These are phyloP conservation scores for Candida namnaoensis DNA, from an alignment of 805 yeast genomes.

Conservation along the genomic window DNA sequence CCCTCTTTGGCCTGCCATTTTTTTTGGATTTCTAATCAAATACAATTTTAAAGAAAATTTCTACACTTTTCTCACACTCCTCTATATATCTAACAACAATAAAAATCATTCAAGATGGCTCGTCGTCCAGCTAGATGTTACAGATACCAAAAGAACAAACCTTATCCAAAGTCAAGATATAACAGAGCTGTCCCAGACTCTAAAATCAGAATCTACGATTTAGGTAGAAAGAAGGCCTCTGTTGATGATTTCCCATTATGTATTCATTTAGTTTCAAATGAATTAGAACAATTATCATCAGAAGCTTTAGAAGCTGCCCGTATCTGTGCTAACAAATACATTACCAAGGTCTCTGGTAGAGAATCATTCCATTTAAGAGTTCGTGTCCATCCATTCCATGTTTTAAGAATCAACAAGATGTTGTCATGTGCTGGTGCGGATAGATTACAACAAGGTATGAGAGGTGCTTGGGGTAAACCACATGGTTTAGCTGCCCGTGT, in stretches of 20 bases:
- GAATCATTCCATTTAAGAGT: slow-evolving; percentile 99
- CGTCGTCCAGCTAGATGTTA: slow-evolving; percentile 99
- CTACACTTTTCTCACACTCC: not conserved
- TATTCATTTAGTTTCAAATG: slow-evolving; percentile 98
- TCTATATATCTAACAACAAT: not conserved
- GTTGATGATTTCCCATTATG: slow-evolving; percentile 99
- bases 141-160: slow-evolving; percentile 99
- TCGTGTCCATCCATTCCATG: slow-evolving; percentile 99
- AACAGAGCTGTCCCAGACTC: slow-evolving; percentile 99
- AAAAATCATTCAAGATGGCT: slow-evolving; percentile 71
- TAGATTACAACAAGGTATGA: slow-evolving; percentile 99
- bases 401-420: slow-evolving; percentile 99
- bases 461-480: slow-evolving; percentile 99
- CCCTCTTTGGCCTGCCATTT: not conserved
- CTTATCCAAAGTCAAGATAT: slow-evolving; percentile 99
- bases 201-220: slow-evolving; percentile 97
- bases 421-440: slow-evolving; percentile 99
- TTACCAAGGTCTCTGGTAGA: slow-evolving; percentile 96
- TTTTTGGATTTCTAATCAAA: slow-evolving; percentile 2
- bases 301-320: slow-evolving; percentile 99
- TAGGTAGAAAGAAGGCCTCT: slow-evolving; percentile 99
- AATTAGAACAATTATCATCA: slow-evolving; percentile 97
- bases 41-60: not conserved
- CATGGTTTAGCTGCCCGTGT: slow-evolving; percentile 99
- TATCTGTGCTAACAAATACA: slow-evolving; percentile 99